A percentile compares a stretch with the other conserved stretches of the same genome.
phyloP scores from a whole-genome alignment of 2,329 filamentous ascomycete genomes.

The Elsinoe australis region DNA sequence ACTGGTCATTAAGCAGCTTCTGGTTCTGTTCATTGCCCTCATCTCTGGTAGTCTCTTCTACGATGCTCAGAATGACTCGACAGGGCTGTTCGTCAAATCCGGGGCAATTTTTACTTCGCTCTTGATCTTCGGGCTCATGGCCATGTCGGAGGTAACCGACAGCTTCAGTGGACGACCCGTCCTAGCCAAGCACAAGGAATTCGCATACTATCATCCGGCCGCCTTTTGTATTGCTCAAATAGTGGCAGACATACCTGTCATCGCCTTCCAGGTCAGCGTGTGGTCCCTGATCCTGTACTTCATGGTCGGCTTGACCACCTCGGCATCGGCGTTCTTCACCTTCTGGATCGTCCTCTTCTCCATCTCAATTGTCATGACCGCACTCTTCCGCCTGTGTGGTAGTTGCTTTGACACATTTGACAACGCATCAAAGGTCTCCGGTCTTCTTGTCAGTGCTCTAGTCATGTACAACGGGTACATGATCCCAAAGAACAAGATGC shows the following conservation, averaged over 20 bases:
- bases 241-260: slow-evolving; percentile 46
- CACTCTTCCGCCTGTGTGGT: slow-evolving; percentile 40
- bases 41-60: slow-evolving; percentile 63
- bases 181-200: slow-evolving; percentile 39
- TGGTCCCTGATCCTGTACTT: slow-evolving; percentile 22
- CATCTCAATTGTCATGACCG: slow-evolving; percentile 38
- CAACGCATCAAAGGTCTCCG: slow-evolving; percentile 28
- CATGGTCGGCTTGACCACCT: slow-evolving; percentile 30
- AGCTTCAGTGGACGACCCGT: slow-evolving; percentile 40
- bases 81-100: slow-evolving; percentile 56
- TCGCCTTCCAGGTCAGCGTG: slow-evolving; percentile 44
- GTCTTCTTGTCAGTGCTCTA: slow-evolving; percentile 26
- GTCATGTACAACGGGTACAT: slow-evolving; percentile 31
- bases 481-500: slow-evolving; percentile 30
- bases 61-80: slow-evolving; percentile 49
- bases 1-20: slow-evolving; percentile 54
- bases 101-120: slow-evolving; percentile 59
- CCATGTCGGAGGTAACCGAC: slow-evolving; percentile 59
- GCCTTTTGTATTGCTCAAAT: slow-evolving; percentile 48
- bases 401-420: slow-evolving; percentile 28
- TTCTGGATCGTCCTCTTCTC: slow-evolving; percentile 47
- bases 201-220: slow-evolving; percentile 33
- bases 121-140: slow-evolving; percentile 54
- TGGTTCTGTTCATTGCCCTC: slow-evolving; percentile 52
- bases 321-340: slow-evolving; percentile 53